phyloP scores from a whole-genome alignment of 352 stramenopile genomes.

The Peronosclerospora sorghi region DNA sequence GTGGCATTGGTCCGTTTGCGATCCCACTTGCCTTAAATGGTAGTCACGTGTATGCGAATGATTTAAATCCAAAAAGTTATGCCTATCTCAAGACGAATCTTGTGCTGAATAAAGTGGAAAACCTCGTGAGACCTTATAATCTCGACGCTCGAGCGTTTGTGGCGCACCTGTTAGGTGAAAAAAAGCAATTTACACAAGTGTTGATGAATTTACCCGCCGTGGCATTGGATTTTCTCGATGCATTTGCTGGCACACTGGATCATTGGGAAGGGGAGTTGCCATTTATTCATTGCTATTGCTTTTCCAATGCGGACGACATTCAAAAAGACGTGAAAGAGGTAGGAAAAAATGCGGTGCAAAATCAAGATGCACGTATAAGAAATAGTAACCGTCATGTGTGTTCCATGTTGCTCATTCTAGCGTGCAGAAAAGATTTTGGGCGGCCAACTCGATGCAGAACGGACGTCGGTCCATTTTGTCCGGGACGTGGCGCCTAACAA shows the following conservation, averaged over 20 bases:
- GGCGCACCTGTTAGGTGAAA: constrained; percentile 51
- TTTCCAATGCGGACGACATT: constrained; percentile 75
- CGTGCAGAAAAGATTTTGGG: constrained; percentile 55
- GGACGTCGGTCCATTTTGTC: constrained; percentile 78
- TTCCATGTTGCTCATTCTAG: constrained; percentile 18
- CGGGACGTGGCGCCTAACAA: constrained; percentile 95
- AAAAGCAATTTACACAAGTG: constrained; percentile 80
- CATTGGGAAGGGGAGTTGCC: constrained; percentile 63
- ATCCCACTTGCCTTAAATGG: constrained; percentile 86
- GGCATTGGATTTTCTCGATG: constrained; percentile 90
- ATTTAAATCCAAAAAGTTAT: constrained; percentile 88
- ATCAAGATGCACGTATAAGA: constrained; percentile 1
- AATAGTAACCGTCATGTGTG: constrained; percentile 5
- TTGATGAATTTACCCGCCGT: constrained; percentile 96
- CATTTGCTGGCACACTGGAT: constrained; percentile 54
- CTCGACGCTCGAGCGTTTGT: constrained; percentile 90
- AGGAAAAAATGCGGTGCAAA: not conserved
- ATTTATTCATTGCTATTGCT: constrained; percentile 93
- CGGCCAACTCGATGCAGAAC: constrained; percentile 38
- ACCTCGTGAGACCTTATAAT: constrained; percentile 81
- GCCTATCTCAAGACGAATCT: constrained; percentile 89
- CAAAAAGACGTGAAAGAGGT: constrained; percentile 65
- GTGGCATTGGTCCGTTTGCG: constrained; percentile 92
- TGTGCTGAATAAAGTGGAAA: constrained; percentile 83
- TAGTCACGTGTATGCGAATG: constrained; percentile 86